Conservation (phyloP, 2,329 filamentous ascomycete genomes). For the Trichoderma brevicompactum region DNA sequence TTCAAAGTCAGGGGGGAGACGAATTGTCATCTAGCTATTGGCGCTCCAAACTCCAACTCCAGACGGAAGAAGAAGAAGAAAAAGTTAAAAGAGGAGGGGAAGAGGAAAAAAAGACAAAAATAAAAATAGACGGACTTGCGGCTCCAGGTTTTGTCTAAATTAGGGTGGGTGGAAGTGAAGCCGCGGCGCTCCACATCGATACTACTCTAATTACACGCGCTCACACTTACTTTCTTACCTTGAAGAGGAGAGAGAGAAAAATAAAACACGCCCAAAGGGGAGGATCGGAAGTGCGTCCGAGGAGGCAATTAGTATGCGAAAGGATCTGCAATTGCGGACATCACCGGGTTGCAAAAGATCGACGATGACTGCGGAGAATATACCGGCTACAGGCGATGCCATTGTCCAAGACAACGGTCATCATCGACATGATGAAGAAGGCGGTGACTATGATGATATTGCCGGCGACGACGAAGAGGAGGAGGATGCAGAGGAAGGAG, state of each 20-base stretch:
- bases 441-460: background rate
- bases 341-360: background rate
- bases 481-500: background rate
- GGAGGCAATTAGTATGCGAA: background rate
- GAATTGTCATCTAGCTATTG: background rate
- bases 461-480: background rate
- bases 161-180: constrained; percentile 8
- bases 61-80: background rate
- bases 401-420: background rate
- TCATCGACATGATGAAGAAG: background rate
- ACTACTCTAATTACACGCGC: background rate
- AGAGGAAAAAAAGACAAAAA: background rate
- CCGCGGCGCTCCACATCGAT: constrained; percentile 6
- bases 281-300: background rate
- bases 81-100: background rate
- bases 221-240: background rate
- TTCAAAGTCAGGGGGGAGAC: too few species aligned
- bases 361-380: background rate
- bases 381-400: background rate
- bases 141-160: constrained; percentile 22
- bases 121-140: background rate
- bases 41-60: background rate
- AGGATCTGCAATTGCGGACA: background rate
- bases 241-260: background rate
- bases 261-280: background rate